phyloP scores from a whole-genome alignment of 129 eudicot genomes.

The Logfia minima region DNA sequence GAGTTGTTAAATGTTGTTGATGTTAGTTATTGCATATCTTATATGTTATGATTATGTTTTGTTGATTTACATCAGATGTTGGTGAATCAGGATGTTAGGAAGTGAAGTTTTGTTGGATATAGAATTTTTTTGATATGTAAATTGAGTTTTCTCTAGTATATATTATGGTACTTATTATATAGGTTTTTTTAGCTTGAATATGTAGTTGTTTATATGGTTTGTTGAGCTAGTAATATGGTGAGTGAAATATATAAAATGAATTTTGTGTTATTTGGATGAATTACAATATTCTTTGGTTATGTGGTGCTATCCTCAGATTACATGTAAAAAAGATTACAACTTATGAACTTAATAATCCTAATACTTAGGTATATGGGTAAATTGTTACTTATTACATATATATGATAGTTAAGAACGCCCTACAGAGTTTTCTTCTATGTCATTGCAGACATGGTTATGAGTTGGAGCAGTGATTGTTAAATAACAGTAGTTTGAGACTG shows the following conservation, averaged over 20 bases:
- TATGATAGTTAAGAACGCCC: not conserved
- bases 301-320: not conserved
- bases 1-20: not conserved
- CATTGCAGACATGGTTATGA: not conserved
- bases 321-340: not conserved
- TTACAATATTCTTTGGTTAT: not conserved
- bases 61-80: slow-evolving; percentile 17
- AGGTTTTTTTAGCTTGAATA: not conserved
- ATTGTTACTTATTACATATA: not conserved
- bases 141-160: not conserved
- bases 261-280: slow-evolving; percentile 8
- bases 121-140: not conserved
- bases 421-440: not conserved
- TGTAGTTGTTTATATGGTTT: not conserved
- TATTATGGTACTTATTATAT: not conserved
- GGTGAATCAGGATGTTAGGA: not conserved
- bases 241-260: not conserved
- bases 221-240: not conserved
- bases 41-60: slow-evolving; percentile 11
- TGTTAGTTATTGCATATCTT: not conserved
- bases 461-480: not conserved
- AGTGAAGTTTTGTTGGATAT: slow-evolving; percentile 1
- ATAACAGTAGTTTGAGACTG: not conserved
- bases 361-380: too few species aligned
- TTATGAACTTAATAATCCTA: too few species aligned